Conservation (phyloP, 176 grass and related monocot species). For the Neostapfia colusana region DNA sequence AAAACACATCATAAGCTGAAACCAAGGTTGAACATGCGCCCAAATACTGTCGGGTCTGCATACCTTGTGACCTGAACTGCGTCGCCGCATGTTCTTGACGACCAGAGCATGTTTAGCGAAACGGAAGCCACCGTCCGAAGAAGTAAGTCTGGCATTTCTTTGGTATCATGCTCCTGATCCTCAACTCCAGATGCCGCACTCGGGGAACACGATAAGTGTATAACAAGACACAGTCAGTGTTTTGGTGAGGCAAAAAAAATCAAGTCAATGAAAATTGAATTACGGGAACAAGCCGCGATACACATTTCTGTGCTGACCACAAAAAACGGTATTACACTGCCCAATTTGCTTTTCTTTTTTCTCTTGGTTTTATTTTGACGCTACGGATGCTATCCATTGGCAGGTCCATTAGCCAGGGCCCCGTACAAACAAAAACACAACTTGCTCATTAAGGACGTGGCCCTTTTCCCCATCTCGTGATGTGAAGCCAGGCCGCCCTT, state of each 20-base stretch:
- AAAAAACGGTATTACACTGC: background rate
- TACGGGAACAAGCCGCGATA: background rate
- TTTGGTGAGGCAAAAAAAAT: background rate
- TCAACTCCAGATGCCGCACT: background rate
- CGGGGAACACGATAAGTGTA: background rate
- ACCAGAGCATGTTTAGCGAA: background rate
- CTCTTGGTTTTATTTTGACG: conserved; percentile 43
- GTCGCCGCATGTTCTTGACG: background rate
- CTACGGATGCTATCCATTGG: conserved; percentile 21
- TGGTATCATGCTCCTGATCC: background rate
- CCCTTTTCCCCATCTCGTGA: background rate
- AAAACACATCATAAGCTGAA: conserved; percentile 1
- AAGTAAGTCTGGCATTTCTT: background rate
- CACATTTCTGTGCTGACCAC: background rate
- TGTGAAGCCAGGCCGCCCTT: conserved; percentile 24
- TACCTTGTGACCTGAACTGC: background rate
- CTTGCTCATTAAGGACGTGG: background rate
- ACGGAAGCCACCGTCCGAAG: background rate
- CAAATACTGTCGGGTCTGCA: background rate
- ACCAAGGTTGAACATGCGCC: no score
- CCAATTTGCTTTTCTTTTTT: conserved; percentile 6
- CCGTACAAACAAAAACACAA: conserved; percentile 33
- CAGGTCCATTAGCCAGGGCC: background rate
- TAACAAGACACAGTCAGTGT: background rate
- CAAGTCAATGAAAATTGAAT: conserved; percentile 1